Percentiles rank a stretch among this genome's conserved stretches.
Conservation (phyloP, 108 stramenopile genomes). For the Nannochloropsis granulata region DNA sequence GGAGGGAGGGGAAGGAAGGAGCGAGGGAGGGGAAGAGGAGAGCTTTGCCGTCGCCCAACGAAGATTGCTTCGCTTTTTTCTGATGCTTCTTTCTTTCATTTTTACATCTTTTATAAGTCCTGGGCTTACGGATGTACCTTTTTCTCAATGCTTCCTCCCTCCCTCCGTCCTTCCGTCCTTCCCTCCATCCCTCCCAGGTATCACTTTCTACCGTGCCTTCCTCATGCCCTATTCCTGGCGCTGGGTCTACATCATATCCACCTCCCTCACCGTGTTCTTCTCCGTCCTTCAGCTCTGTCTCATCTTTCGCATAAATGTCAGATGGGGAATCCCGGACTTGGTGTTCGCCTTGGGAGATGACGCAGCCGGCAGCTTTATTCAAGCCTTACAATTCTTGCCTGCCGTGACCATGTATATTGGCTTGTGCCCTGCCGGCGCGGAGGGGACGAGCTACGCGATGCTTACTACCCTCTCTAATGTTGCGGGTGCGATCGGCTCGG, state of each 20-base stretch:
- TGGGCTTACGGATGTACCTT: too few relatives aligned
- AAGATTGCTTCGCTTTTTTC: too few relatives aligned
- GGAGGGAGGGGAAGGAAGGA: too few relatives aligned
- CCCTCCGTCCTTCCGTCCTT: background rate
- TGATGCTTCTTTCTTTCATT: too few relatives aligned
- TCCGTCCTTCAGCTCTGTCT: conserved; percentile 35
- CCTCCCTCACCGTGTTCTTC: conserved; percentile 25
- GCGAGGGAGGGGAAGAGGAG: too few relatives aligned
- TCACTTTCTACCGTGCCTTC: background rate
- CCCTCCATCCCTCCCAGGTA: background rate
- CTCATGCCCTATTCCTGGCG: conserved; percentile 26
- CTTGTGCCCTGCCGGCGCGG: conserved; percentile 38
- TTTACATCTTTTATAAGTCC: too few relatives aligned
- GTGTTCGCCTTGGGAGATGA: conserved; percentile 39
- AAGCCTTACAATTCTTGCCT: conserved; percentile 19
- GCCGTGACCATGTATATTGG: conserved; percentile 39
- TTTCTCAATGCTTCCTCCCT: too few relatives aligned
- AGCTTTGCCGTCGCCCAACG: too few relatives aligned
- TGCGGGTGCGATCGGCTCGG: conserved; percentile 25
- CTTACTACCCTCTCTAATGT: conserved; percentile 43
- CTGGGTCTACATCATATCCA: conserved; percentile 26
- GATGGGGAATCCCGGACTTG: conserved; percentile 35
- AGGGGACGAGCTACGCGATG: conserved; percentile 44
- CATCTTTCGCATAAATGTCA: conserved; percentile 18
- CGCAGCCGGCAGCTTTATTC: conserved; percentile 5